Base-by-base conservation (phyloP, 768 basidiomycete genomes). In the Psilocybe tampanensis region DNA sequence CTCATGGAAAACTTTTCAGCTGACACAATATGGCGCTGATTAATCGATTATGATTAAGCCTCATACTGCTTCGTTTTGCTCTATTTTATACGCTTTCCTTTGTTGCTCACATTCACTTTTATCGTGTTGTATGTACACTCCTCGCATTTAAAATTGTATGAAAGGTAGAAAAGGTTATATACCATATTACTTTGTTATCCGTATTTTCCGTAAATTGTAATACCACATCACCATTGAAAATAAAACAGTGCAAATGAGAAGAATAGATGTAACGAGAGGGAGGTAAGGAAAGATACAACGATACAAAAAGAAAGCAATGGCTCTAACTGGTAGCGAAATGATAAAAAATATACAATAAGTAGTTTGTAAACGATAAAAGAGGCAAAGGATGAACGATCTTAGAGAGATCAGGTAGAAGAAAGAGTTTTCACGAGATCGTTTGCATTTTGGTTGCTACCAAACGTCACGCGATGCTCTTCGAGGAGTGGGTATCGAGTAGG, bases 11-110 rank as follows among this genome's bases (percentile, higher is more conserved):
- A 29, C 51, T 29, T 21, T 44, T 2, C 60, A 86, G 85, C 76
- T 86, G 54, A 86, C 82, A 8, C 83, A 85, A 76, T 86, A 85
- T 59, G 85, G 82, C 64, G 29, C 29, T 29, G 84, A 85, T 62
- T 84, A 64, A 61, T n/a, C n/a, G n/a, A n/a, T n/a, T n/a, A n/a
- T n/a, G n/a, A n/a, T n/a, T n/a, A n/a, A n/a, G n/a, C n/a, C n/a
- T n/a, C n/a, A 26, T 45, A 15, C 18, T 41, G 32, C 18, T 45
- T 54, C 8, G 22, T 21, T 49, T 17, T 18, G 19, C 32, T 21
- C 24, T 43, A 18, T 50, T 47, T 48, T 42, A 45, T 47, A 39
- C 41, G 9, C 33, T 55, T 47, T 55, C 18, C 29, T 36, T 15
- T 47, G 44, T 39, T 47, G 45, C 44, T 48, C 19, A 13, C 15